Base-by-base conservation (phyloP, 495 filamentous ascomycete genomes). In the Cryomyces minteri region DNA sequence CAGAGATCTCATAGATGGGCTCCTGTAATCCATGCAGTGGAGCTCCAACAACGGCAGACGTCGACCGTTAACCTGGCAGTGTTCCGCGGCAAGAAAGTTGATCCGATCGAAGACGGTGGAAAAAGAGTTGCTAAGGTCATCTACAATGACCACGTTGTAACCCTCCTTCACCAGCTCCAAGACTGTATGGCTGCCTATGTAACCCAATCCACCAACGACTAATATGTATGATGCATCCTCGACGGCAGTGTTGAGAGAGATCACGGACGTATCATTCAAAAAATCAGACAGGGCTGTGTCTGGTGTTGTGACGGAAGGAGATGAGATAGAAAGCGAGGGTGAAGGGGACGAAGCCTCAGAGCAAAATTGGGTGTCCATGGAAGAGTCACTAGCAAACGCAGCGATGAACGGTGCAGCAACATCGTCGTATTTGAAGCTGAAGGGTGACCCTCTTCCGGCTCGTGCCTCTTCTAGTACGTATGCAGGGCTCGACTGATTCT, bases 201-300 rank as follows among this genome's bases (percentile, higher is more conserved):
- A 80, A 4, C 76, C 76, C 14, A 77, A 62, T 6, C 76, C 76
- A n/a, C 76, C 76, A 39, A 76, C 73, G 41, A 79, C 73, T 14
- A 79, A 66, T 45, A 77, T 71, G 56, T 58, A n/a, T n/a, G n/a
- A n/a, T n/a, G n/a, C 33, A 31, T 45, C 47, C 6, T 31, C 36
- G 11, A 32, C 45, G 6, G 46, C 47, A 28, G 53, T 52, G 40
- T 58, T 53, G 18, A 58, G 50, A 36, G 55, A 55, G 43, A 49
- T 56, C 53, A n/a, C n/a, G n/a, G n/a, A n/a, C n/a, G n/a, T n/a
- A 32, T 58, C 55, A 48, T 58, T 53, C 41, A 58, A 58, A 28
- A 58, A 45, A 32, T 56, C 37, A 9, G 53, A 58, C 41, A 45
- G 48, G n/a, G 51, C 40, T 8, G 55, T 58, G 29, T 49, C 55